Base-by-base conservation (phyloP, 148 eudicot genomes). In the Polygonum aviculare region DNA sequence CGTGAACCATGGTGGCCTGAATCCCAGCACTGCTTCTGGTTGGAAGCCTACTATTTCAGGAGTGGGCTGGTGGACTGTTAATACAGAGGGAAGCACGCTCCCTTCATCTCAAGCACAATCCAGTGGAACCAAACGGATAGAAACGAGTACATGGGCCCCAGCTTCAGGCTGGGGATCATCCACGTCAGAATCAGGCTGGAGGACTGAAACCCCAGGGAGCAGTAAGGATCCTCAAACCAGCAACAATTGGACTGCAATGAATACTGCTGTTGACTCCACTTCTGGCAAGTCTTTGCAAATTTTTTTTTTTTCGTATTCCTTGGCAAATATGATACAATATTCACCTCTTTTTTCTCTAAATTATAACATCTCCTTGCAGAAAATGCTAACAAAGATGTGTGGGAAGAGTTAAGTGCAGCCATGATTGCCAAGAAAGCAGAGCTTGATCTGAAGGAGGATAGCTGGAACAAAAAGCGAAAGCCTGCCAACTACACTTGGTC, bases 371-470 rank as follows among this genome's bases (percentile, higher is more conserved):
- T 44, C 15, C 45, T 5, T 72, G 45, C 80, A 82, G 87, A 22
- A 21, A 80, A 80, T 3, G 83, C 82, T 80, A 82, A 76, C 82
- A 74, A 47, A 75, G 88, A 89, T 74, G 77, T 78, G 75, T 94
- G 95, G 97, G 93, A 92, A 16, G 87, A 90, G 83, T 65, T 94
- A 49, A 83, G 76, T 12, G 84, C 89, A 72, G 87, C 85, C 18
- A 50, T 90, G 35, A 83, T 67, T 40, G 84, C 90, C 35, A 92
- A 92, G 85, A 92, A 94, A 83, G 84, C 84, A 54, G 76, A 88
- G 78, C 81, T 89, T 6, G 47, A 44, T 36, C 55, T 67, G 72
- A 38, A 77, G 80, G 90, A 83, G 60, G 85, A 85, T 50, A 77
- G 76, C 33, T 88, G 91, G 91, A 82, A 76, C 72, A 91, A 82